These are phyloP conservation scores for Cercospora sesami DNA, from an alignment of 2,329 filamentous ascomycete genomes.

Conservation along the genomic window DNA sequence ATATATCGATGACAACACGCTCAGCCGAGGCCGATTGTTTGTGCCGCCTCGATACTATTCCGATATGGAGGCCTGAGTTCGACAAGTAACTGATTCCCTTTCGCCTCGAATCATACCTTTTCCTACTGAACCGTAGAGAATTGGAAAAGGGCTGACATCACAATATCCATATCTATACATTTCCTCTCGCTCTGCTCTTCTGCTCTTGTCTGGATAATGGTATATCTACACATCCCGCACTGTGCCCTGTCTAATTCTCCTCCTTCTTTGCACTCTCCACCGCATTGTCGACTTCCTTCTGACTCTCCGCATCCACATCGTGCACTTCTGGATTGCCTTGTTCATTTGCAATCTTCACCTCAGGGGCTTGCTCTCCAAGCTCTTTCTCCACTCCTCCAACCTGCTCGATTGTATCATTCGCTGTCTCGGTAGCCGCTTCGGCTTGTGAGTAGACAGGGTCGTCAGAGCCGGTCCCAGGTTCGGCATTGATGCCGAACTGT, in stretches of 20 bases:
- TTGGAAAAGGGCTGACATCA: neutral
- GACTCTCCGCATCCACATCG: slow-evolving; percentile 5
- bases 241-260: neutral
- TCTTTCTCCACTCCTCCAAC: slow-evolving; percentile 24
- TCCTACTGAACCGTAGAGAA: no score
- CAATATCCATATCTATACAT: neutral
- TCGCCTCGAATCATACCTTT: neutral
- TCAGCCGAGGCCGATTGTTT: neutral
- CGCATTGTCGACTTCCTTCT: neutral
- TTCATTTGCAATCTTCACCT: neutral
- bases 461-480: neutral
- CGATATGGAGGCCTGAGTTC: neutral
- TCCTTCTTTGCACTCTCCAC: neutral
- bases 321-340: slow-evolving; percentile 2
- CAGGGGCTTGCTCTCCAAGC: slow-evolving; percentile 21
- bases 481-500: slow-evolving; percentile 20
- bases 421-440: neutral
- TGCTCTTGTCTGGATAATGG: neutral
- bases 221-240: neutral
- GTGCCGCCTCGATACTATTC: neutral
- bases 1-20: neutral
- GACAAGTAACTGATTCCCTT: neutral
- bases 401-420: slow-evolving; percentile 19
- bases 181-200: neutral
- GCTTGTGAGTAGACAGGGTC: slow-evolving; percentile 11